Conservation (phyloP, 1,139 yeast species). For the Taphrina pruni region DNA sequence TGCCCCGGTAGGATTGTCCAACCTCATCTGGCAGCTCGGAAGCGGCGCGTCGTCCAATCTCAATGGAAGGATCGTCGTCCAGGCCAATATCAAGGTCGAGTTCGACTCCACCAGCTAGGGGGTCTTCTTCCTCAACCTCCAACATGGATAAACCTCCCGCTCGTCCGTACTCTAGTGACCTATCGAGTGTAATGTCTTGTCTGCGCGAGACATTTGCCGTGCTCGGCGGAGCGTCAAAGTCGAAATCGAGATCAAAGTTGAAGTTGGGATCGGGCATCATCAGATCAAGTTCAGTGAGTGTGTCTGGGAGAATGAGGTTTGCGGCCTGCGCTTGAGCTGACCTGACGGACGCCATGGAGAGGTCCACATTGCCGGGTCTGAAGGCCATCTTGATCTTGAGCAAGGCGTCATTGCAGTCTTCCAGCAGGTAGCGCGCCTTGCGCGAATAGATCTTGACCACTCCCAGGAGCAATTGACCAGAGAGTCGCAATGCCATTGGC, state of each 20-base stretch:
- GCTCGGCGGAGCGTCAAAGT: constrained; percentile 33
- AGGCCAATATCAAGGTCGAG: constrained; percentile 45
- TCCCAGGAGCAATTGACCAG: constrained; percentile 88
- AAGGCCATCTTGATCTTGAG: constrained; percentile 77
- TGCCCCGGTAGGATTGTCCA: constrained; percentile 8
- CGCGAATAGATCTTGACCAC: constrained; percentile 86
- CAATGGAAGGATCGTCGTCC: constrained; percentile 60
- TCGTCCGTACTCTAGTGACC: constrained; percentile 29
- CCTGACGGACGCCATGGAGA: constrained; percentile 57
- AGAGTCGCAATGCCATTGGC: constrained; percentile 76
- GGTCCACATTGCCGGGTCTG: constrained; percentile 58
- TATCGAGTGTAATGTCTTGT: constrained; percentile 39
- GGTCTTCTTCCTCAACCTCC: constrained; percentile 44
- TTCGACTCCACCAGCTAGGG: constrained; percentile 42
- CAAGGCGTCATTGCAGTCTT: constrained; percentile 82
- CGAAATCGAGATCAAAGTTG: constrained; percentile 41
- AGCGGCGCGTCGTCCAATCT: constrained; percentile 59
- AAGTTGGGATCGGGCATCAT: constrained; percentile 46
- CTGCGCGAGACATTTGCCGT: constrained; percentile 37
- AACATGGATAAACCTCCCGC: constrained; percentile 30
- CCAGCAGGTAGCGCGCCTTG: constrained; percentile 80
- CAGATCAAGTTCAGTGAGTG: constrained; percentile 77
- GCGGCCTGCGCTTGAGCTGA: constrained; percentile 54
- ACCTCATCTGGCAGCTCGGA: constrained; percentile 41
- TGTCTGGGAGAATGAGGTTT: constrained; percentile 68